Conservation (phyloP, 352 stramenopile species). For the Chrysophaeum taylorii region DNA sequence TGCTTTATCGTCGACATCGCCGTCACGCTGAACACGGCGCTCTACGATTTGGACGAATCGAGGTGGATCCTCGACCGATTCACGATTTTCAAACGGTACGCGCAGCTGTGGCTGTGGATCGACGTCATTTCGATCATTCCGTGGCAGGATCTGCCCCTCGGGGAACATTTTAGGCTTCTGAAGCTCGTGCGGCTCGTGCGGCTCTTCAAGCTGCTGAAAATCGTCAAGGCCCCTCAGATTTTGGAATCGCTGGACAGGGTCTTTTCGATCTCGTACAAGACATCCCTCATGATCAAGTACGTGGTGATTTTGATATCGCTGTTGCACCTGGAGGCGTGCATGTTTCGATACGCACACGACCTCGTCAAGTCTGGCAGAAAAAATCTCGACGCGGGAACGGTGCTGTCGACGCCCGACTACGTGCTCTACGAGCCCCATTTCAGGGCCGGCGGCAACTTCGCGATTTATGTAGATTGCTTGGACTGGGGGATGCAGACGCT, state of each 20-base stretch:
- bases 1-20: neutral
- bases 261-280: neutral
- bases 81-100: neutral
- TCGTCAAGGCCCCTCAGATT: neutral
- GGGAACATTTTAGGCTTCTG: neutral
- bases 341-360: neutral
- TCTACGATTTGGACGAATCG: neutral
- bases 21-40: neutral
- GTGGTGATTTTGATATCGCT: neutral
- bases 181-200: neutral
- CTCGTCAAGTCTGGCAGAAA: neutral
- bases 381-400: neutral
- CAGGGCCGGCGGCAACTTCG: no score
- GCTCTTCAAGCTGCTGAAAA: neutral
- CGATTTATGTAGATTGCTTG: neutral
- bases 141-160: neutral
- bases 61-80: neutral
- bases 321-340: neutral
- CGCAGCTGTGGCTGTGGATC: neutral
- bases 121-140: neutral
- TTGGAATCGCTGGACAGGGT: neutral
- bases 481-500: neutral
- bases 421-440: no score
- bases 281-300: neutral
- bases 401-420: no score